Percentiles rank a stretch among this genome's conserved stretches.
Evolutionary conservation across 208 protist genomes (phyloP).

Genomic region (Crithidia thermophila): DNA sequence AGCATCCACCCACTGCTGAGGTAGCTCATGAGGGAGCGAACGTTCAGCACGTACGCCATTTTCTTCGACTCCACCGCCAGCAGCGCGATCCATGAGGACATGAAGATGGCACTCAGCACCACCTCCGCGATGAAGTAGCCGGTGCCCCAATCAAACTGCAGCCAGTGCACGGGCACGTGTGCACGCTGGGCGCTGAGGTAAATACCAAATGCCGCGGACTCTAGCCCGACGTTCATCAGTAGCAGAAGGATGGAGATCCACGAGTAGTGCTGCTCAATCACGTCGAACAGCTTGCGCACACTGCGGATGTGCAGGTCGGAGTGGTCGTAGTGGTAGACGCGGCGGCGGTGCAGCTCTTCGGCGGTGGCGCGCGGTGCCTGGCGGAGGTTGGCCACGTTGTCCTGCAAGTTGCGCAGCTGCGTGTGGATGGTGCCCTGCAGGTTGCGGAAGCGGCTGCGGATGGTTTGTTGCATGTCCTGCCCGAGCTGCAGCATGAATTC

Average conservation of each 20-base stretch:
- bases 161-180: constrained; percentile 16
- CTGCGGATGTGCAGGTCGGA: constrained; percentile 32
- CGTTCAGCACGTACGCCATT: constrained; percentile 27
- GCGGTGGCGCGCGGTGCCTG: constrained; percentile 1
- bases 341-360: constrained; percentile 13
- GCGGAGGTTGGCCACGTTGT: constrained; percentile 38
- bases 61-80: constrained; percentile 36
- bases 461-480: constrained; percentile 20
- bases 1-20: constrained; percentile 38
- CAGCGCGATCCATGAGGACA: constrained; percentile 31
- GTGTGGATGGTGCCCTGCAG: constrained; percentile 31
- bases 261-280: constrained; percentile 51
- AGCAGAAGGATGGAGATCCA: constrained; percentile 40
- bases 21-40: constrained; percentile 41
- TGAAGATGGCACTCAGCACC: constrained; percentile 35
- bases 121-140: constrained; percentile 32
- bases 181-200: constrained; percentile 28
- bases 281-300: constrained; percentile 50
- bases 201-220: constrained; percentile 37
- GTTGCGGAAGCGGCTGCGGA: constrained; percentile 23
- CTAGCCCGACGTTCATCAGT: constrained; percentile 28
- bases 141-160: constrained; percentile 35
- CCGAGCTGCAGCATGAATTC: constrained; percentile 16
- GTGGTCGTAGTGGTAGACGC: constrained; percentile 31
- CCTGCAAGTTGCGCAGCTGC: constrained; percentile 32